These are phyloP conservation scores for Amylocarpus encephaloides DNA, from an alignment of 2,329 filamentous ascomycete species.

Conservation along the genomic window DNA sequence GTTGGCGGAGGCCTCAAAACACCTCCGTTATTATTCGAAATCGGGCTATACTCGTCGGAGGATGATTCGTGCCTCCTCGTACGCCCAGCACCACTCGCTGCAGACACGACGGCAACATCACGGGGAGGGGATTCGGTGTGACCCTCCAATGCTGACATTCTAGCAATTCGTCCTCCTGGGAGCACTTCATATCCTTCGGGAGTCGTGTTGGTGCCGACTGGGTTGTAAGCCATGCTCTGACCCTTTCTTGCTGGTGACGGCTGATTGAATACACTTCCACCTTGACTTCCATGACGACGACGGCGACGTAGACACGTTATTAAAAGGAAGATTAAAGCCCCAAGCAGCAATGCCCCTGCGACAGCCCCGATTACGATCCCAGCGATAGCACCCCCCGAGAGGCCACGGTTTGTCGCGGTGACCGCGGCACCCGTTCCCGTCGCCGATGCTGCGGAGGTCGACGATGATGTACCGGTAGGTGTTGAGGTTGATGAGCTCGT, in stretches of 20 bases:
- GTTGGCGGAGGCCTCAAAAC: constrained; percentile 53
- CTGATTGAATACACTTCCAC: constrained; percentile 80
- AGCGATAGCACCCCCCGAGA: constrained; percentile 84
- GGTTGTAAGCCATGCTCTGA: constrained; percentile 38
- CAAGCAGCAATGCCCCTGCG: constrained; percentile 62
- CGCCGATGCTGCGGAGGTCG: constrained; percentile 26
- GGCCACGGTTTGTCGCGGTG: constrained; percentile 33
- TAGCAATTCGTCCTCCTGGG: constrained; percentile 81
- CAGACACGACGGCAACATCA: constrained; percentile 13
- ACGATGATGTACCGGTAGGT: constrained; percentile 37
- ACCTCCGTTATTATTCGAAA: constrained; percentile 54
- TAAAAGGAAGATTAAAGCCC: constrained; percentile 58
- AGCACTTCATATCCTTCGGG: constrained; percentile 62
- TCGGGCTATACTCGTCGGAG: constrained; percentile 69
- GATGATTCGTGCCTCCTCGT: constrained; percentile 52
- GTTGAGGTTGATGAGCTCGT: constrained; percentile 44
- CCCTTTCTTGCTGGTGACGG: constrained; percentile 64
- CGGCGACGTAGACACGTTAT: constrained; percentile 43
- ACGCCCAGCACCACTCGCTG: constrained; percentile 37
- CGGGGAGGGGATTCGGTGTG: constrained; percentile 52
- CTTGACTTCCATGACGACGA: constrained; percentile 51
- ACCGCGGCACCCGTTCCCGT: constrained; percentile 12
- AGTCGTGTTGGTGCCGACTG: constrained; percentile 31
- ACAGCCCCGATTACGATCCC: constrained; percentile 82
- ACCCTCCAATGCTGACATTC: constrained; percentile 90